A percentile compares a stretch with the other conserved stretches of the same genome.
Evolutionary conservation across 1,284 basidiomycete genomes (phyloP).

Genomic region (Cryptococcus sp.): DNA sequence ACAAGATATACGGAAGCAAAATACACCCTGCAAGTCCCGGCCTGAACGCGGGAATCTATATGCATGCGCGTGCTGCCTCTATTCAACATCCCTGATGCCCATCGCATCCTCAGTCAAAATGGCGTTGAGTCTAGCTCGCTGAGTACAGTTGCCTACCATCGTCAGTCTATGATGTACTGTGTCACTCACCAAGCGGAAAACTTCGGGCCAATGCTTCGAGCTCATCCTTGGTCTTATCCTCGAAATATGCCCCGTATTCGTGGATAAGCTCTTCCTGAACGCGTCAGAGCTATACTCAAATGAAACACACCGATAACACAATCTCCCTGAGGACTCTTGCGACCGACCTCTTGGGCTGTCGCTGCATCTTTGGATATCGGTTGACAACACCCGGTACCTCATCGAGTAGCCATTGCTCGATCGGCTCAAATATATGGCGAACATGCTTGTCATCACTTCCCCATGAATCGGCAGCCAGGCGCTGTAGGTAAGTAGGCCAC

Average conservation of each 20-base stretch:
- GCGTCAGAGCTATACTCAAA: background rate
- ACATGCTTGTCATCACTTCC: conserved; percentile 51
- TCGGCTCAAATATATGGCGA: conserved; percentile 57
- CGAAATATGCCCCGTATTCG: conserved; percentile 64
- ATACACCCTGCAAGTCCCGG: too few relatives aligned
- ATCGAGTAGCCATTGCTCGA: conserved; percentile 55
- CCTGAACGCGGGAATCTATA: too few relatives aligned
- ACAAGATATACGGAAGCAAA: too few relatives aligned
- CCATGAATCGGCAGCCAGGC: conserved; percentile 63
- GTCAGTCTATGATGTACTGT: background rate
- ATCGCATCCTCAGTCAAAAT: conserved; percentile 37
- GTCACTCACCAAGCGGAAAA: conserved; percentile 53
- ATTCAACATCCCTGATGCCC: too few relatives aligned
- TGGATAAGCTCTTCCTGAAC: conserved; percentile 55
- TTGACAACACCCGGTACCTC: conserved; percentile 35
- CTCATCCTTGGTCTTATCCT: conserved; percentile 55
- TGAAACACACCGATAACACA: conserved; percentile 52
- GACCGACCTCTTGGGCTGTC: conserved; percentile 31
- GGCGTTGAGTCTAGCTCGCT: conserved; percentile 42
- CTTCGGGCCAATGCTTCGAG: conserved; percentile 60
- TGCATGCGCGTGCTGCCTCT: too few relatives aligned
- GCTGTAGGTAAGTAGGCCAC: conserved; percentile 30
- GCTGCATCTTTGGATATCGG: conserved; percentile 44
- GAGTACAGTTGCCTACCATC: conserved; percentile 52
- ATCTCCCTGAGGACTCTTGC: conserved; percentile 60